Evolutionary conservation across 805 yeast species (phyloP), one percentile per base, ranked within the genome.

Genomic region (Zygotorulaspora danielsina): DNA sequence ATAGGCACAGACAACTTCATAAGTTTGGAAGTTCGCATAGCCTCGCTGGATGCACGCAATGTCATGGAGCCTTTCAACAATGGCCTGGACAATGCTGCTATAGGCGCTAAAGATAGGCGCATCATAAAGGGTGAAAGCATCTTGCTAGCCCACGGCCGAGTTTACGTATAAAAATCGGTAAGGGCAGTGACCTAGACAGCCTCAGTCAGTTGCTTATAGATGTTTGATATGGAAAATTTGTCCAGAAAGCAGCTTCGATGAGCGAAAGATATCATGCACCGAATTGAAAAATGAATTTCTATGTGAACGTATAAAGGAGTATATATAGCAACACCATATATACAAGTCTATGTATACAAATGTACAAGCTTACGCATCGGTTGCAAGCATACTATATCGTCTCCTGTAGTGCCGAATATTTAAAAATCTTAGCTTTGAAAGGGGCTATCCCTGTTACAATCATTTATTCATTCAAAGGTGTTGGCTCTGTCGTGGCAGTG

Each of bases 401-500:
- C 12, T 27, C 31, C 16, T 27, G 18, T 27, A 19, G 19, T n/a
- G 12, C 34, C 25, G 34, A 32, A 32, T 19, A 19, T 32, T 18
- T 11, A 32, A 18, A 32, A 11, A 11, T 12, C 11, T 12, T 19
- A 12, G 12, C 10, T 17, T 11, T 12, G 3, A 19, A 19, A 12
- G 34, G 3, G 25, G 25, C n/a, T 19, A 32, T 19, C 16, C 31
- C 32, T 27, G 32, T 17, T 8, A 17, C 13, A 17, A 15, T 25
- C 7, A 21, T 36, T 35, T 50, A 49, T 44, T 59, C 48, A 49
- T 59, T 56, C 39, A 66, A 50, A 35, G 64, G 60, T 27, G 45
- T 54, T 13, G 65, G 57, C 10, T 69, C 76, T 60, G 44, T 55
- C 36, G 52, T 47, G 17, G 70, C 68, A 45, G 61, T 69, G 59